These are phyloP conservation scores for Malassezia sp. DNA, from an alignment of 1,284 basidiomycete species.

Conservation along the genomic window DNA sequence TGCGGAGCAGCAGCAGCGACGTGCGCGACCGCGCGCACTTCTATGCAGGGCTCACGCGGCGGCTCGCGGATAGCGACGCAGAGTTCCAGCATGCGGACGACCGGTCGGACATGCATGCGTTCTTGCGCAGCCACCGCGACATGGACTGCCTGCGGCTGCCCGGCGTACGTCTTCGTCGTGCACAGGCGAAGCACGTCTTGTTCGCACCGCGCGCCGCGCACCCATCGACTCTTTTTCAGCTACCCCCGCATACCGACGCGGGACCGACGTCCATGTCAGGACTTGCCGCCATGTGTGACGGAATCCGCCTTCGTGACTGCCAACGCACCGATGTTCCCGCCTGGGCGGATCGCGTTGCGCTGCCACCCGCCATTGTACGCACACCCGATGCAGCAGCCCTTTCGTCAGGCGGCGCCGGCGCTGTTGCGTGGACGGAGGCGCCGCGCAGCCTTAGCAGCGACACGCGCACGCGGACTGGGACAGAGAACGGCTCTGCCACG, in stretches of 20 bases:
- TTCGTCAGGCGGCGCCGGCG: neutral
- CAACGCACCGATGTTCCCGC: neutral
- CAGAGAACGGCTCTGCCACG: too few relatives aligned
- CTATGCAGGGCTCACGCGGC: constrained; percentile 28
- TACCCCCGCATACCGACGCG: neutral
- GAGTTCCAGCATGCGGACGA: constrained; percentile 12
- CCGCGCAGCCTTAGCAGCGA: constrained; percentile 2
- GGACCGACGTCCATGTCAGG: neutral
- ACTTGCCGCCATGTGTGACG: too few relatives aligned
- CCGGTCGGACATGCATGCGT: neutral
- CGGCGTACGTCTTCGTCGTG: constrained; percentile 26
- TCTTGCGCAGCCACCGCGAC: constrained; percentile 11
- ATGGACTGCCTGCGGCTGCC: constrained; percentile 17
- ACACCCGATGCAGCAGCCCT: constrained; percentile 14
- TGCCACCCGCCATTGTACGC: constrained; percentile 18
- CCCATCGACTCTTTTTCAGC: neutral
- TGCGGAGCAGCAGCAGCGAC: constrained; percentile 31
- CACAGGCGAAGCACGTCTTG: constrained; percentile 31
- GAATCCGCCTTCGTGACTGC: neutral
- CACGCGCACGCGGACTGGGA: too few relatives aligned
- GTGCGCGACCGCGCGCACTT: constrained; percentile 37
- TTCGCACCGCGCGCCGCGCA: constrained; percentile 17
- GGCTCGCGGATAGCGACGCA: constrained; percentile 19
- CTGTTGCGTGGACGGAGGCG: neutral
- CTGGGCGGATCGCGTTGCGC: neutral